These are phyloP conservation scores for Fusarium sp. DNA, from an alignment of 2,329 filamentous ascomycete species.

Conservation along the genomic window DNA sequence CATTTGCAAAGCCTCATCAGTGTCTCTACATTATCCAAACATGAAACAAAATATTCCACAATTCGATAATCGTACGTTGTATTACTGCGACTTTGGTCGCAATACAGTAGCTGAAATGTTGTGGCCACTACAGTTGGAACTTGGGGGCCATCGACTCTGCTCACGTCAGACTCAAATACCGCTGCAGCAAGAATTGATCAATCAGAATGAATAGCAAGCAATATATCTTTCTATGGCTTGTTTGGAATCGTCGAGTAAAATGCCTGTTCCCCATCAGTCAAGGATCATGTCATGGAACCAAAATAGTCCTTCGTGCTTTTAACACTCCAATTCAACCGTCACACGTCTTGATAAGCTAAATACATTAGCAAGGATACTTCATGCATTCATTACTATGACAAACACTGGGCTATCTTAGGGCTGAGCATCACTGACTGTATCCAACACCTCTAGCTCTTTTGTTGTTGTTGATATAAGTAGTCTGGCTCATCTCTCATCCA, in stretches of 20 bases:
- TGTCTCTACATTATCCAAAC: too few species aligned
- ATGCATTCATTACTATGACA: neutral
- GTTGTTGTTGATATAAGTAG: constrained; percentile 3
- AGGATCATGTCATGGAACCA: constrained; percentile 3
- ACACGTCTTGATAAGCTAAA: neutral
- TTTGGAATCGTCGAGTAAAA: neutral
- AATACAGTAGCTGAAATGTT: too few species aligned
- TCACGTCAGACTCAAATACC: too few species aligned
- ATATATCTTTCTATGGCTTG: neutral
- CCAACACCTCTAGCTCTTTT: neutral
- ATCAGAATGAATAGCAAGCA: neutral
- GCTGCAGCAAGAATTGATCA: neutral
- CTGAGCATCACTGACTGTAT: neutral
- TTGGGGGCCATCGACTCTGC: too few species aligned
- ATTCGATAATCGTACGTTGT: too few species aligned
- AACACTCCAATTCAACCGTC: too few species aligned
- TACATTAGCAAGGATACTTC: too few species aligned
- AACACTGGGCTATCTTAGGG: neutral
- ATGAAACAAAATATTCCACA: too few species aligned
- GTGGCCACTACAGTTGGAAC: too few species aligned
- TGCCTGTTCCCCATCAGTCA: constrained; percentile 3
- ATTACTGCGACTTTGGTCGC: too few species aligned
- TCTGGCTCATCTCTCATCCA: neutral
- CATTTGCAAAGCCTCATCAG: too few species aligned
- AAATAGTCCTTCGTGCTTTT: neutral